These are phyloP conservation scores for Macaranga tanarius DNA, from an alignment of 441 rosid genomes.

Conservation along the genomic window DNA sequence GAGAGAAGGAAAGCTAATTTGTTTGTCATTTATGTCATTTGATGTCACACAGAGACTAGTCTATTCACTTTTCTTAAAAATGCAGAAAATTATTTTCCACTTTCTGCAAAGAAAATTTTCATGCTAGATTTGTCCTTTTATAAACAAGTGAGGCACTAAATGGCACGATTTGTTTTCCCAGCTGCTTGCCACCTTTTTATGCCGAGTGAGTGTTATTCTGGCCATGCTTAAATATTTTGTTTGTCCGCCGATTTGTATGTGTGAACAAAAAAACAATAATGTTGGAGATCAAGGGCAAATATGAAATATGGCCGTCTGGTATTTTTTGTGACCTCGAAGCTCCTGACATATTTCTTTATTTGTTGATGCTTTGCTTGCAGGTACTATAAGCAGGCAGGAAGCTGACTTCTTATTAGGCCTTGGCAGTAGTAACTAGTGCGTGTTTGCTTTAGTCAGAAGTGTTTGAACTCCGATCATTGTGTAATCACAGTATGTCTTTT, in stretches of 20 bases:
- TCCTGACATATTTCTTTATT: slow-evolving; percentile 11
- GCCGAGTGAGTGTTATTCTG: not conserved
- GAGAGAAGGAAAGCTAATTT: too few species aligned
- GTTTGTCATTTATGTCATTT: too few species aligned
- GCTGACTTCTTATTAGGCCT: slow-evolving; percentile 28
- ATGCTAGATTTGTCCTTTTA: not conserved
- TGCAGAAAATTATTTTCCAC: not conserved
- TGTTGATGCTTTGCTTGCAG: slow-evolving; percentile 23
- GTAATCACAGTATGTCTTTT: slow-evolving; percentile 13
- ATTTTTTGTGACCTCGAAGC: not conserved
- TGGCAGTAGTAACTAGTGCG: slow-evolving; percentile 22
- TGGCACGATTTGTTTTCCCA: not conserved
- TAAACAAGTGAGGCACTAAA: not conserved
- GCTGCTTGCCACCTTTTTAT: not conserved
- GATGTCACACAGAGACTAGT: not conserved
- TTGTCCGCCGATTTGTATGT: not conserved
- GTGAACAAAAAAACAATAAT: not conserved
- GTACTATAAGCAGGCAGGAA: slow-evolving; percentile 23
- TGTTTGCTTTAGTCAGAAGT: slow-evolving; percentile 20
- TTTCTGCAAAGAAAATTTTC: not conserved
- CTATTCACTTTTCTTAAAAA: not conserved
- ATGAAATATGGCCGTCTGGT: not conserved
- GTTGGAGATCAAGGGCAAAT: not conserved
- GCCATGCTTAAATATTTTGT: not conserved
- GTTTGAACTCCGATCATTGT: slow-evolving; percentile 6